phyloP scores from a whole-genome alignment of 140 eudicot species.

The Stevia rebaudiana region DNA sequence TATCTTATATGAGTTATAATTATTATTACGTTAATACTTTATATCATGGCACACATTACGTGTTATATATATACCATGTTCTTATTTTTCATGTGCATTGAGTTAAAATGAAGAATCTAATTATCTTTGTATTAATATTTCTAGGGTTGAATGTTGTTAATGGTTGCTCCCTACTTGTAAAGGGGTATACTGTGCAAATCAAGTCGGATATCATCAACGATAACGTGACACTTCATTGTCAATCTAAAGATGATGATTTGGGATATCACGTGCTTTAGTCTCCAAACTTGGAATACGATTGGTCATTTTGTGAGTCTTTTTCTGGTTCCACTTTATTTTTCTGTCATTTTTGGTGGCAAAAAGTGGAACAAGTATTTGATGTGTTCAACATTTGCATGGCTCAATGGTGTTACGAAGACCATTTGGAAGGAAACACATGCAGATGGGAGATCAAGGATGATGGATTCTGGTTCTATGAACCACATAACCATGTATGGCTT shows the following conservation, averaged over 20 bases:
- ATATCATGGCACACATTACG: too few relatives aligned
- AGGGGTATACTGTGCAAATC: conserved; percentile 2
- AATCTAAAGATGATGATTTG: conserved; percentile 13
- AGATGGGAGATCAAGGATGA: conserved; percentile 9
- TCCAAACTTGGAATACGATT: neutral
- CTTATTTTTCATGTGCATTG: too few relatives aligned
- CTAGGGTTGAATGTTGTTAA: neutral
- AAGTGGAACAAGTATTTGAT: neutral
- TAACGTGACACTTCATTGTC: neutral
- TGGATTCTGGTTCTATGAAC: conserved; percentile 8
- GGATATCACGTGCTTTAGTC: neutral
- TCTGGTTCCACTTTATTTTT: neutral
- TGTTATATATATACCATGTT: too few relatives aligned
- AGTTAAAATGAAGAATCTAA: neutral
- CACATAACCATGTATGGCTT: neutral
- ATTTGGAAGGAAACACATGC: neutral
- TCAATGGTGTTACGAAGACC: neutral
- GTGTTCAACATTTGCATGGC: neutral
- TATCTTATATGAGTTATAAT: too few relatives aligned
- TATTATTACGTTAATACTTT: too few relatives aligned
- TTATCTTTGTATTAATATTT: neutral
- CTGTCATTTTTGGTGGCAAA: conserved; percentile 1
- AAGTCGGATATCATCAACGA: neutral
- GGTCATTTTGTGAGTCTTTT: neutral
- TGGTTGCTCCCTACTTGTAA: neutral